Evolutionary conservation across 108 stramenopile species (phyloP), one percentile per base, ranked within the genome.

Genomic region (Cylindrotheca fusiformis): DNA sequence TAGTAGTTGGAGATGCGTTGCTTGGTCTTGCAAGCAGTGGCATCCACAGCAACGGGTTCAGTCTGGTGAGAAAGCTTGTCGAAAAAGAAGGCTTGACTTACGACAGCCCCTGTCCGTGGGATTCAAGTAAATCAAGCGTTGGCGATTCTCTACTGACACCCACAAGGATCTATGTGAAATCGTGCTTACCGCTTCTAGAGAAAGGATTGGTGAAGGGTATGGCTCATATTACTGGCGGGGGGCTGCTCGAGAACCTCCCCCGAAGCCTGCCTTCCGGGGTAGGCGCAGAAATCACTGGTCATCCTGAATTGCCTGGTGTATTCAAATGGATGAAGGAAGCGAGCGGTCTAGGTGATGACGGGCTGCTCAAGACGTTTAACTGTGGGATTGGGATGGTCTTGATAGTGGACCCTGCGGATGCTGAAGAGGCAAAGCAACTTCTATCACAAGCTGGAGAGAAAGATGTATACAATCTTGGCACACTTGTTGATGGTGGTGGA

Each of bases 21-120:
- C 85, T 99, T 22, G 98, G 96, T 55, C 78, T 99, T 31, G 66
- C 93, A 17, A 96, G 95, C 72, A 91, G 87, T 50, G 98, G 97
- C 26, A 86, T 97, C n/a, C 98, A 99, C 79, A 95, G 95, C 76
- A 99, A 99, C 77, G 97, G 98, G 17, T 99, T 96, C 85, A 94
- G 93, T 62, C 79, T 99, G 57, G 98, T 99, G 4, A 74, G 98
- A 44, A 97, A 94, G 67, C 67, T 94, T 6, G 65, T 95, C 31
- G 92, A 87, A 47, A 91, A 86, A 63, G 91, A 88, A 49, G 95
- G 95, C 18, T 80, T 96, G 44, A 59, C 62, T 18, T 97, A 86
- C 74, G 75, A 75, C 5, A 91, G 88, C 45, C 71, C 85, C 10
- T 95, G 92, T 57, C 97, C 97, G 1, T 98, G 96, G 91, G 90